These are phyloP conservation scores for Fusarium decemcellulare DNA, from an alignment of 2,329 filamentous ascomycete species.

Conservation along the genomic window DNA sequence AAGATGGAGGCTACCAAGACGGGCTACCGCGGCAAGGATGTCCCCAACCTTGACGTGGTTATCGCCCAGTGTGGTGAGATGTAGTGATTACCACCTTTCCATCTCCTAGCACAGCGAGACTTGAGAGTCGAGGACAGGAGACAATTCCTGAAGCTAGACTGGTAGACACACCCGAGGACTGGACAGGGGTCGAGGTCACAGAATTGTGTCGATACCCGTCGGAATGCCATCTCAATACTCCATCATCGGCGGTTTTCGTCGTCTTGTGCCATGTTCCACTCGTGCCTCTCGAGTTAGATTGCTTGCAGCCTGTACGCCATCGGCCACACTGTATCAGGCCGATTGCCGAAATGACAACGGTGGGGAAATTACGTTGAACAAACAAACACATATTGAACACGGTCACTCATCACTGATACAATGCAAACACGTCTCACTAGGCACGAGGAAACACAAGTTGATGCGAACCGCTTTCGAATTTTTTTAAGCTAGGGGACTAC, in stretches of 20 bases:
- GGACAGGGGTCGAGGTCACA: conserved; percentile 20
- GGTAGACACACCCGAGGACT: conserved; percentile 13
- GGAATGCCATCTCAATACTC: conserved; percentile 24
- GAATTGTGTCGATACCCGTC: conserved; percentile 38
- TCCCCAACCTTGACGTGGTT: conserved; percentile 86
- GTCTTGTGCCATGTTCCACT: conserved; percentile 30
- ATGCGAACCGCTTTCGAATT: conserved; percentile 31
- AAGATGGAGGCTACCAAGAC: conserved; percentile 96
- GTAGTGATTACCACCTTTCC: conserved; percentile 60
- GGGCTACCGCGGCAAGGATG: conserved; percentile 79
- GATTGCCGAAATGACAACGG: neutral
- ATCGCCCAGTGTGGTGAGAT: conserved; percentile 95
- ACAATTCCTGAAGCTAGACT: neutral
- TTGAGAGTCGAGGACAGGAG: neutral
- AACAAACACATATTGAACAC: neutral
- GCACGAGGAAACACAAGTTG: conserved; percentile 2
- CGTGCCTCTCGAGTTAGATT: conserved; percentile 11
- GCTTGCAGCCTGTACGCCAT: conserved; percentile 8
- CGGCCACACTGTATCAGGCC: neutral
- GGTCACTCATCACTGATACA: neutral
- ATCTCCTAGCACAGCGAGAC: neutral
- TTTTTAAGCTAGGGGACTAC: conserved; percentile 16
- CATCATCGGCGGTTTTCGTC: conserved; percentile 35
- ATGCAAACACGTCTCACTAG: conserved; percentile 19
- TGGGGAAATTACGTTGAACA: neutral